Evolutionary conservation across 139 green algal genomes (phyloP).

Genomic region (Zygnema circumcarinatum): DNA sequence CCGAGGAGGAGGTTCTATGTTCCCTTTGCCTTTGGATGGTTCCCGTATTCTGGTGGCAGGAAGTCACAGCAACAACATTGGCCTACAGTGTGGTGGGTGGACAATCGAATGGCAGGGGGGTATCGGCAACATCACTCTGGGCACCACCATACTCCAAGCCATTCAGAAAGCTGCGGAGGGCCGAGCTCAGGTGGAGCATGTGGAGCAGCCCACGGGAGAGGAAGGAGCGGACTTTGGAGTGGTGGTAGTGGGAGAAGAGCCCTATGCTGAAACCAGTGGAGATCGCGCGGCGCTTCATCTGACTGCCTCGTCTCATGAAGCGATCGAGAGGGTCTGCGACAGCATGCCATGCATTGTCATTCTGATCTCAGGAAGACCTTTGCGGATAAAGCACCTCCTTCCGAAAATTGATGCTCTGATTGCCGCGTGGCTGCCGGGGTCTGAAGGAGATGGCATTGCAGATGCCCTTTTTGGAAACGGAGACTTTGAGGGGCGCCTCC

Average conservation of each 20-base stretch:
- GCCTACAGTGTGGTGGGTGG: constrained; percentile 45
- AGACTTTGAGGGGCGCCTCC: constrained; percentile 20
- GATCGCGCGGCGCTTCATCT: constrained; percentile 31
- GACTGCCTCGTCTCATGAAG: neutral
- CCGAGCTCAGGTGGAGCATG: neutral
- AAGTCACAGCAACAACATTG: constrained; percentile 38
- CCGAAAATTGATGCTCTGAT: constrained; percentile 27
- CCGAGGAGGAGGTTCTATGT: constrained; percentile 13
- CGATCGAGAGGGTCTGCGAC: constrained; percentile 2
- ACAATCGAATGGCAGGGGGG: constrained; percentile 41
- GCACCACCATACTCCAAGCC: constrained; percentile 15
- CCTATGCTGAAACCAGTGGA: constrained; percentile 43
- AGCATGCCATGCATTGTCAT: constrained; percentile 45
- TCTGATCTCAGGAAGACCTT: constrained; percentile 18
- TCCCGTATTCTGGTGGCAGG: constrained; percentile 23
- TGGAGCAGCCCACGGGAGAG: constrained; percentile 3
- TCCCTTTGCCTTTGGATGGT: constrained; percentile 23
- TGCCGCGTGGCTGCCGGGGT: constrained; percentile 28
- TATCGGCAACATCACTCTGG: constrained; percentile 22
- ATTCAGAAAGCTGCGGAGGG: neutral
- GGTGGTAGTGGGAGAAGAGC: constrained; percentile 32
- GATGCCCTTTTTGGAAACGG: neutral
- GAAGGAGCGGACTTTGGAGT: constrained; percentile 34
- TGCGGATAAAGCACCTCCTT: constrained; percentile 3
- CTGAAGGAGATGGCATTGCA: constrained; percentile 13